These are phyloP conservation scores for Dactylellina drechsleri DNA, from an alignment of 2,329 filamentous ascomycete genomes.

Conservation along the genomic window DNA sequence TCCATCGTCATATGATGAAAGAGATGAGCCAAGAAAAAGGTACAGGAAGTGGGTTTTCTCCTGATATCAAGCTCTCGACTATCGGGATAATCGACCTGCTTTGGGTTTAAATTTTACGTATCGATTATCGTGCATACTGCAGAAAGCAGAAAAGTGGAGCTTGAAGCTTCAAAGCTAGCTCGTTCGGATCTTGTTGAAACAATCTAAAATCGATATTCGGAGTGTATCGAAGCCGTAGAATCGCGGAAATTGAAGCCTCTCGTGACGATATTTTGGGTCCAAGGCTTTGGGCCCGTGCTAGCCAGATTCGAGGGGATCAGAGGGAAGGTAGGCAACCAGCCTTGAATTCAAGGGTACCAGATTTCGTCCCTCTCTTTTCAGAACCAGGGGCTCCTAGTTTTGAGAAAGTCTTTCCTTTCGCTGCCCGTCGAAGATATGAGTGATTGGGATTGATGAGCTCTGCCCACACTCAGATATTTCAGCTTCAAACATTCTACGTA, in stretches of 20 bases:
- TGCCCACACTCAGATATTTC: background rate
- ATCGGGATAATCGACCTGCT: background rate
- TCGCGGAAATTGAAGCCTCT: conserved; percentile 5
- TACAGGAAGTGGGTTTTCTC: background rate
- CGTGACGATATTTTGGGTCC: background rate
- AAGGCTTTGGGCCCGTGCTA: background rate
- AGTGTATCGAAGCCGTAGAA: conserved; percentile 16
- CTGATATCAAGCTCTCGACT: too few relatives aligned
- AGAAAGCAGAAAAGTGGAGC: background rate
- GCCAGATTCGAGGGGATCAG: background rate
- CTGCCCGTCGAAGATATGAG: too few relatives aligned
- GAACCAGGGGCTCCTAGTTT: too few relatives aligned
- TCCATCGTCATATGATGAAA: conserved; percentile 13
- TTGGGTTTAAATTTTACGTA: conserved; percentile 13
- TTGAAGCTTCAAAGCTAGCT: background rate
- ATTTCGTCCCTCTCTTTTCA: too few relatives aligned
- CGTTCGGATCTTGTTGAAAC: conserved; percentile 5
- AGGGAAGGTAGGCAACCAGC: too few relatives aligned
- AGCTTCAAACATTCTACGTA: too few relatives aligned
- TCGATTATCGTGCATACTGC: conserved; percentile 24
- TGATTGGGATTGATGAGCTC: background rate
- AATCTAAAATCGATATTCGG: conserved; percentile 2
- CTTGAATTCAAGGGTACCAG: too few relatives aligned
- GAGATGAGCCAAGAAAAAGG: background rate
- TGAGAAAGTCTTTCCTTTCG: too few relatives aligned